Conservation (phyloP, 371 early-diverging fungal species). For the Mucor plumbeus region DNA sequence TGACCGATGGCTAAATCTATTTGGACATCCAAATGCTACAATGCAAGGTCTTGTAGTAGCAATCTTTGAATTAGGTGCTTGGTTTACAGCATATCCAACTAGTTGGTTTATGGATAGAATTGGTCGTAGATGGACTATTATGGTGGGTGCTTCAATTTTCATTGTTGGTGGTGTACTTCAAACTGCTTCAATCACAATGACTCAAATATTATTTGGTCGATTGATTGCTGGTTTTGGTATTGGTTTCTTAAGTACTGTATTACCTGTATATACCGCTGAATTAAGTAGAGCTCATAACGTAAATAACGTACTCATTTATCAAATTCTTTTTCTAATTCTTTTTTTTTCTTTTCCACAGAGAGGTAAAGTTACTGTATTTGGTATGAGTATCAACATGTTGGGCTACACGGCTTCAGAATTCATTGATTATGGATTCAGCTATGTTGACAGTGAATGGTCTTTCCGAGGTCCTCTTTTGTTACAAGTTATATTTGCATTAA, state of each 20-base stretch:
- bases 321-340: no score
- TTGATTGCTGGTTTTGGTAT: constrained; percentile 58
- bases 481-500: constrained; percentile 51
- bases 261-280: constrained; percentile 59
- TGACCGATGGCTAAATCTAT: constrained; percentile 35
- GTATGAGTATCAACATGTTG: constrained; percentile 49
- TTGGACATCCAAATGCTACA: constrained; percentile 37
- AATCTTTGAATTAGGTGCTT: constrained; percentile 53
- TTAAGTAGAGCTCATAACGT: constrained; percentile 52
- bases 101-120: constrained; percentile 47
- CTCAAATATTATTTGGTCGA: constrained; percentile 44
- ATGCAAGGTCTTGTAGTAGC: constrained; percentile 46
- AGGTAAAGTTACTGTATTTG: constrained; percentile 44
- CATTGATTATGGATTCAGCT: constrained; percentile 45
- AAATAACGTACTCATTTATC: neutral
- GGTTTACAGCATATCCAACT: constrained; percentile 40
- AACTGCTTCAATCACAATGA: constrained; percentile 37
- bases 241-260: constrained; percentile 48
- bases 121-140: constrained; percentile 55
- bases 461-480: constrained; percentile 52
- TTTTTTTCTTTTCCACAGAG: constrained; percentile 17
- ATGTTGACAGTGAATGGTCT: constrained; percentile 36
- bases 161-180: constrained; percentile 54
- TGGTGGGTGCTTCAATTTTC: constrained; percentile 50
- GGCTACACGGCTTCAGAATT: constrained; percentile 49